These are phyloP conservation scores for Phialophora expanda DNA, from an alignment of 2,329 filamentous ascomycete species.

Conservation along the genomic window DNA sequence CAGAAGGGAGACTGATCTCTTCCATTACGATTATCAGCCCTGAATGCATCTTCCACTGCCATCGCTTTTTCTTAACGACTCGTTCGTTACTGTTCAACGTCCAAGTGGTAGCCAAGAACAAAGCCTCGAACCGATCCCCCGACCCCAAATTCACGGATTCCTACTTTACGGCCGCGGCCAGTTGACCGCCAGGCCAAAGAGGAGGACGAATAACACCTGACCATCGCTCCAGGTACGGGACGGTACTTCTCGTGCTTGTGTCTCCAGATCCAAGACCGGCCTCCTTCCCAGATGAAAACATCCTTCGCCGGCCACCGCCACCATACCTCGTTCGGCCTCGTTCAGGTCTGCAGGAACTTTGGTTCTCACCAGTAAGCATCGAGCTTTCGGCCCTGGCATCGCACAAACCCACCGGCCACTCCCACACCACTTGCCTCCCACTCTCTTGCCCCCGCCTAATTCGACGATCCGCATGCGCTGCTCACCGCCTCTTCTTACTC, in stretches of 20 bases:
- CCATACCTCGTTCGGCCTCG: conserved; percentile 19
- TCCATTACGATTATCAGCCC: neutral
- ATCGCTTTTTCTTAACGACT: neutral
- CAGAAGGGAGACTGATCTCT: neutral
- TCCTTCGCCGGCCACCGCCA: neutral
- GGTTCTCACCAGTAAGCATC: conserved; percentile 10
- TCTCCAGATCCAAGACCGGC: neutral
- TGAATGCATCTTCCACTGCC: neutral
- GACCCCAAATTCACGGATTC: neutral
- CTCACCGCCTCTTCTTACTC: conserved; percentile 36
- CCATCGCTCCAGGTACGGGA: conserved; percentile 1
- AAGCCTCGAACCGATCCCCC: neutral
- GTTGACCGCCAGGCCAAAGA: neutral
- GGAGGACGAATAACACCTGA: neutral
- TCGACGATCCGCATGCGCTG: conserved; percentile 35
- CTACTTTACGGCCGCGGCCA: neutral
- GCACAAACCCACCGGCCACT: conserved; percentile 13
- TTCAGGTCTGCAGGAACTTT: conserved; percentile 25
- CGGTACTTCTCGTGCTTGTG: neutral
- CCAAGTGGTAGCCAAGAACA: neutral
- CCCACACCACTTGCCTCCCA: conserved; percentile 14
- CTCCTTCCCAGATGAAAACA: neutral
- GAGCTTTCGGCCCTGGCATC: conserved; percentile 11
- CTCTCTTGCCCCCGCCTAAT: conserved; percentile 32
- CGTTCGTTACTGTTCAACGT: neutral